phyloP scores from a whole-genome alignment of 192 early-diverging fungal genomes.

The Gaertneriomyces semiglobifer region DNA sequence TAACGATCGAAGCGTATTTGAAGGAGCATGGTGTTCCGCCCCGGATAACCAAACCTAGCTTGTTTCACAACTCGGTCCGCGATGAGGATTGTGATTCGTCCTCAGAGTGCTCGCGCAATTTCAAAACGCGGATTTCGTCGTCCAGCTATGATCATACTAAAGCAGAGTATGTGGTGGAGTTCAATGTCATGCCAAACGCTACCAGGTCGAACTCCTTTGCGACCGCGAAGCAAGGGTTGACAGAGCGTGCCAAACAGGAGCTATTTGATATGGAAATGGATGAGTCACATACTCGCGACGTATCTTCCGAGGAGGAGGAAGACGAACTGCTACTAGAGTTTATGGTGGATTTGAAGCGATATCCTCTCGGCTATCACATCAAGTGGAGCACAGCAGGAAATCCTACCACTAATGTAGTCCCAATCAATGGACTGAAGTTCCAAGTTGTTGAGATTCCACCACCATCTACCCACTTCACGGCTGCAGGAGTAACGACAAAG shows the following conservation, averaged over 20 bases:
- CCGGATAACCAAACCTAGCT: not conserved
- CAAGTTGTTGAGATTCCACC: constrained; percentile 24
- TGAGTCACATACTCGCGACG: not conserved
- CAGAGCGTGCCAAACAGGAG: not conserved
- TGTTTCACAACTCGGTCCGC: not conserved
- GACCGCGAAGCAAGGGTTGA: not conserved
- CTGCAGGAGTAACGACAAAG: no score
- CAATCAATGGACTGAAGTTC: not conserved
- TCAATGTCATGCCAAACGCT: not conserved
- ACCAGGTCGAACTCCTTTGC: not conserved
- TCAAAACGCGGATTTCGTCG: not conserved
- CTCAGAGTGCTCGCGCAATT: not conserved
- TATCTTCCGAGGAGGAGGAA: not conserved
- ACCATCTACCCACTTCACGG: constrained; percentile 23
- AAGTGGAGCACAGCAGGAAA: constrained; percentile 8
- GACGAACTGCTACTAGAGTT: constrained; percentile 7
- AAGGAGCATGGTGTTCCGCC: constrained; percentile 27
- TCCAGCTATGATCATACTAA: constrained; percentile 8
- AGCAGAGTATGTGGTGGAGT: constrained; percentile 7
- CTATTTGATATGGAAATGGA: not conserved
- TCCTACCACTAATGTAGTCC: not conserved
- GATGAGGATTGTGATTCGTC: not conserved
- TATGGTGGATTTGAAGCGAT: constrained; percentile 19
- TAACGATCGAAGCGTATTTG: constrained; percentile 22
- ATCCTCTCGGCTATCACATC: constrained; percentile 15